Evolutionary conservation across 2,329 filamentous ascomycete genomes (phyloP).

Genomic region (Orbilia brochopaga): DNA sequence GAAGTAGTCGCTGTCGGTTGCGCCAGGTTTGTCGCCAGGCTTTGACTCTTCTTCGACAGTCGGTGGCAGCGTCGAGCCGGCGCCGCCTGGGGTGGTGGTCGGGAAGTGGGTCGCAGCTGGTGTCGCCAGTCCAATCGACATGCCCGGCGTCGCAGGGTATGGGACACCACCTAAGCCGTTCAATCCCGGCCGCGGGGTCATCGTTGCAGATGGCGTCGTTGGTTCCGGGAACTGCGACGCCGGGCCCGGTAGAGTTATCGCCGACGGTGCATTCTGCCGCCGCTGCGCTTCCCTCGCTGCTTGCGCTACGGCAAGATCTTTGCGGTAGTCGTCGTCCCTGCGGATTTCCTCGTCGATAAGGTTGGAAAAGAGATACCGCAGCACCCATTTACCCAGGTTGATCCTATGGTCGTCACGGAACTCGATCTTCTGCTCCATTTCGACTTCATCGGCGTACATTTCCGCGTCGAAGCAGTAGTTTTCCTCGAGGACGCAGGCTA

Average conservation of each 20-base stretch:
- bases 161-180: conserved; percentile 64
- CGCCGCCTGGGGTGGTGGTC: conserved; percentile 56
- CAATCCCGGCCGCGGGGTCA: conserved; percentile 67
- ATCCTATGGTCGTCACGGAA: conserved; percentile 94
- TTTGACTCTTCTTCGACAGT: conserved; percentile 62
- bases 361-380: conserved; percentile 87
- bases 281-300: conserved; percentile 67
- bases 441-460: conserved; percentile 90
- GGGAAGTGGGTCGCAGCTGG: conserved; percentile 60
- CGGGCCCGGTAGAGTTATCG: conserved; percentile 65
- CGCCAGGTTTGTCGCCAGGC: conserved; percentile 57
- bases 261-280: conserved; percentile 66
- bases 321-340: conserved; percentile 76
- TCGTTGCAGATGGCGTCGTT: conserved; percentile 58
- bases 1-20: conserved; percentile 76
- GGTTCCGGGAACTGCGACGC: conserved; percentile 36
- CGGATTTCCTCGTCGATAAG: conserved; percentile 89
- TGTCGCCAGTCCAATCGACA: conserved; percentile 78
- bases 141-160: conserved; percentile 72
- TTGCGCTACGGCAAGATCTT: conserved; percentile 68
- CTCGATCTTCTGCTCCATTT: conserved; percentile 73
- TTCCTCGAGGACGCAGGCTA: conserved; percentile 89
- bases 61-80: conserved; percentile 59
- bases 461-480: conserved; percentile 98
- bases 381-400: conserved; percentile 96